These are phyloP conservation scores for Ceratobasidium sp. DNA, from an alignment of 1,284 basidiomycete genomes.

Conservation along the genomic window DNA sequence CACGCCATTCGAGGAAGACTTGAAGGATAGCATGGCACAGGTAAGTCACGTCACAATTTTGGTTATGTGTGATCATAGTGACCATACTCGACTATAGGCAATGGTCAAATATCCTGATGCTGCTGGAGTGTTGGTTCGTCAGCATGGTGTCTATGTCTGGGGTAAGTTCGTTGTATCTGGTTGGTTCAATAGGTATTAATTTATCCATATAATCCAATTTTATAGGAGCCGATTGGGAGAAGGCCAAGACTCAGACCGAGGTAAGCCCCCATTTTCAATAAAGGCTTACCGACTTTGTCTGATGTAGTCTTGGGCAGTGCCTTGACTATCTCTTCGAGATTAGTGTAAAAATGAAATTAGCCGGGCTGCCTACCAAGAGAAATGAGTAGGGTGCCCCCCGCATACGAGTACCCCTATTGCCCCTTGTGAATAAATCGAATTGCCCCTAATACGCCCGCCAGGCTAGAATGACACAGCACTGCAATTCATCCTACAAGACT, in stretches of 20 bases:
- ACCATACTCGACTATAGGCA: slow-evolving; percentile 52
- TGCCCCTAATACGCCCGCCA: too few species aligned
- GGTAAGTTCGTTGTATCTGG: slow-evolving; percentile 56
- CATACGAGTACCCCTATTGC: neutral
- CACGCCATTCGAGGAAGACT: slow-evolving; percentile 85
- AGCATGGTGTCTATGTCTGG: slow-evolving; percentile 87
- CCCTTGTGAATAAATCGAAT: neutral
- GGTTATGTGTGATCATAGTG: neutral
- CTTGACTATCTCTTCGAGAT: slow-evolving; percentile 88
- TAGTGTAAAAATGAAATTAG: slow-evolving; percentile 77
- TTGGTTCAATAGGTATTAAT: neutral
- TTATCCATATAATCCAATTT: neutral
- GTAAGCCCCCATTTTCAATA: slow-evolving; percentile 48
- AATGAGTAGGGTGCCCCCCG: neutral
- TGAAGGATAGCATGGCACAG: slow-evolving; percentile 82
- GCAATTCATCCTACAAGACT: neutral
- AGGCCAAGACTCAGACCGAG: slow-evolving; percentile 88
- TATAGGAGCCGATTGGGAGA: slow-evolving; percentile 77
- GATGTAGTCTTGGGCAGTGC: slow-evolving; percentile 57
- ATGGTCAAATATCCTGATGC: slow-evolving; percentile 81
- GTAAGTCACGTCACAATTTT: slow-evolving; percentile 45
- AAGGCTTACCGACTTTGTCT: neutral
- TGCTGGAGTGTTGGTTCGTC: slow-evolving; percentile 77
- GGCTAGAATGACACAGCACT: neutral
- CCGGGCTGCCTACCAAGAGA: slow-evolving; percentile 59